Evolutionary conservation across 148 eudicot species (phyloP).

Genomic region (Rhododendron vialii): DNA sequence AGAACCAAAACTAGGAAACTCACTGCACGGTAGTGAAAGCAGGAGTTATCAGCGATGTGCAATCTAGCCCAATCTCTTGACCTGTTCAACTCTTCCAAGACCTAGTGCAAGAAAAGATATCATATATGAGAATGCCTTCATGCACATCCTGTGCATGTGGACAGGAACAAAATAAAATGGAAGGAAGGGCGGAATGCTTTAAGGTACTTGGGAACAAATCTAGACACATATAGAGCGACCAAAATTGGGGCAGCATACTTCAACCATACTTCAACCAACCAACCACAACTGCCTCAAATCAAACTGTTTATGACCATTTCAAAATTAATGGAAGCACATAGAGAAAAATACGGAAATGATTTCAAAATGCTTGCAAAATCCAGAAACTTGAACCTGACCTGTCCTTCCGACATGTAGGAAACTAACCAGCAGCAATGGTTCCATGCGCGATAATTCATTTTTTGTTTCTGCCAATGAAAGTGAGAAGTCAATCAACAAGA

Average conservation of each 20-base stretch:
- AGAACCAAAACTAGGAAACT: conserved; percentile 10
- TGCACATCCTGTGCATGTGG: background rate
- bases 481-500: conserved; percentile 2
- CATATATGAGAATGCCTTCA: background rate
- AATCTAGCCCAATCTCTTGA: conserved; percentile 71
- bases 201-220: background rate
- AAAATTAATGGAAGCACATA: background rate
- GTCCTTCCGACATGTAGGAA: conserved; percentile 57
- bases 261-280: background rate
- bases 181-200: background rate
- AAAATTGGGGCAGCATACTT: background rate
- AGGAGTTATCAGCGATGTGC: conserved; percentile 81
- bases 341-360: background rate
- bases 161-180: background rate
- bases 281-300: background rate
- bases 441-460: conserved; percentile 98
- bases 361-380: background rate
- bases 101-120: conserved; percentile 24
- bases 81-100: conserved; percentile 46
- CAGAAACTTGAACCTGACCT: conserved; percentile 38
- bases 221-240: background rate
- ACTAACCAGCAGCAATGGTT: conserved; percentile 80
- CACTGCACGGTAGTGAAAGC: conserved; percentile 85
- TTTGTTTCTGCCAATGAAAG: conserved; percentile 55
- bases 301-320: background rate